Base-by-base conservation (phyloP, 2,329 filamentous ascomycete species). In the Cadophora malorum region DNA sequence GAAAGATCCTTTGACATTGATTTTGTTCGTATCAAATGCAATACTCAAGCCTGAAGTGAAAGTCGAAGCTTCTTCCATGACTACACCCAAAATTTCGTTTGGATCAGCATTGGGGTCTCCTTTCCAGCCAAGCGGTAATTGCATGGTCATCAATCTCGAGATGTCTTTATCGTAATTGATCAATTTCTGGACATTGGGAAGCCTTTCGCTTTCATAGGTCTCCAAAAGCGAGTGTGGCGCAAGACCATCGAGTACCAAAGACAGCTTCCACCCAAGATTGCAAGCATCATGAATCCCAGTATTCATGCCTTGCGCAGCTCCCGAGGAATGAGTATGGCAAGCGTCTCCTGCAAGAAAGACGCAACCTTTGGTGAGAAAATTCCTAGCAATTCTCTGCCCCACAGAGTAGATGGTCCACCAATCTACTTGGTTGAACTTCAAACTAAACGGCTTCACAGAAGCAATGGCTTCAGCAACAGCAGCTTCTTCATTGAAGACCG, bases 11-110 rank as follows among this genome's bases (percentile, higher is more conserved):
- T 62, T 50, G 2, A 70, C 59, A 69, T 85, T 88, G 7, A 88
- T 75, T 1, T 80, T 71, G 41, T 87, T 86, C 0, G 71, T 63
- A 4, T 77, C 75, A 73, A 90, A 90, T 53, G 82, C 81, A 9
- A 88, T 88, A 3, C 87, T 87, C 9, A 88, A 80, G 0, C 88
- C 87, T 0, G 86, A 86, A 55, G 88, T 90, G 75, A 90, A 90
- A 2, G 84, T 82, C 21, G 88, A 83, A 52, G 88, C 88, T 62
- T 85, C 83, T 65, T 82, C 79, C 73, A 90, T 87, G 69, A 89
- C 85, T 38, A 82, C 79, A 0, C 84, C 84, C 0, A 90, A 80
- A 0, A 85, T 82, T 16, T 80, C 78, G 55, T 84, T 81, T 0
- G 79, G 78, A 63, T 82, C 80, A 19, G 77, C 76, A 52, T 74